Percentiles rank a stretch among this genome's conserved stretches.
Evolutionary conservation across 176 grass and related monocot species (phyloP).

Genomic region (Triticum monococcum): DNA sequence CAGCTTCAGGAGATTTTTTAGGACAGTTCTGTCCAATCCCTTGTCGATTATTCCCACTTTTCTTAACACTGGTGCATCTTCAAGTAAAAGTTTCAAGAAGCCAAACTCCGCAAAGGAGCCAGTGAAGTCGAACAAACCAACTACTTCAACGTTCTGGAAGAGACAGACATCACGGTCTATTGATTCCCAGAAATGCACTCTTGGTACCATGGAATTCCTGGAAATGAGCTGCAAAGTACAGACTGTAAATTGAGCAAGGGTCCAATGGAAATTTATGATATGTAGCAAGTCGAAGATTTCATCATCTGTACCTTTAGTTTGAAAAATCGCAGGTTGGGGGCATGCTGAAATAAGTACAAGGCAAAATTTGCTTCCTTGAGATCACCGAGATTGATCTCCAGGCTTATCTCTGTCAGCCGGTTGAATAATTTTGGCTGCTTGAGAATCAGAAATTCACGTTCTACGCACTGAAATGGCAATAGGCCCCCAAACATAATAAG

Average conservation of each 20-base stretch:
- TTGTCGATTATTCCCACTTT: neutral
- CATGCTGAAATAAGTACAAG: slow-evolving; percentile 47
- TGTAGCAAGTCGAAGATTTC: slow-evolving; percentile 14
- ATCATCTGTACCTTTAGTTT: slow-evolving; percentile 27
- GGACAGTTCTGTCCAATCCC: neutral
- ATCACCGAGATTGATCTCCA: slow-evolving; percentile 29
- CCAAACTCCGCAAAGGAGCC: neutral
- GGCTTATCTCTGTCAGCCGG: slow-evolving; percentile 27
- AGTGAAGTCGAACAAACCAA: slow-evolving; percentile 15
- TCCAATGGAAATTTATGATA: slow-evolving; percentile 7
- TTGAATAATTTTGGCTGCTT: slow-evolving; percentile 24
- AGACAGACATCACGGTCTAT: neutral
- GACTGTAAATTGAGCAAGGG: neutral
- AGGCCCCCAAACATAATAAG: neutral
- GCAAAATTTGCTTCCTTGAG: slow-evolving; percentile 20
- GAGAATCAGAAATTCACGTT: neutral
- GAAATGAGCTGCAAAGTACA: slow-evolving; percentile 20
- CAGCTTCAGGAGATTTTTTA: slow-evolving; percentile 38
- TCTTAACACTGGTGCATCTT: slow-evolving; percentile 14
- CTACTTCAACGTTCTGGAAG: slow-evolving; percentile 25
- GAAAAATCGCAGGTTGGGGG: slow-evolving; percentile 36
- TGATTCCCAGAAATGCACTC: slow-evolving; percentile 1
- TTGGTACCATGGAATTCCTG: neutral
- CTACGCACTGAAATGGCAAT: slow-evolving; percentile 29
- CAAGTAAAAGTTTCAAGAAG: slow-evolving; percentile 33